These are phyloP conservation scores for Oryza meridionalis DNA, from an alignment of 176 grass and related monocot species.

Conservation along the genomic window DNA sequence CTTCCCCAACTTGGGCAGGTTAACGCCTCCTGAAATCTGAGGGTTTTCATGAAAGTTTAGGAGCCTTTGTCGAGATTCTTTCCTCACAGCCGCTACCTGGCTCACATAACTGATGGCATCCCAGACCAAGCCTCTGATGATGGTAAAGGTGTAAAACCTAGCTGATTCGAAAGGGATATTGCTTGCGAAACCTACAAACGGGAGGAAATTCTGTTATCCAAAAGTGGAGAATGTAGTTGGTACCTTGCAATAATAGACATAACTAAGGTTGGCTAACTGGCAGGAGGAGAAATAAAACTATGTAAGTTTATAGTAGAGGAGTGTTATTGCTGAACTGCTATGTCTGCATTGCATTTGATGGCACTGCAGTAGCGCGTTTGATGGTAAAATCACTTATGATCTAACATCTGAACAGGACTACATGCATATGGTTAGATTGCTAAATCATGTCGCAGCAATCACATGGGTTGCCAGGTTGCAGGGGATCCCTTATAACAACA, in stretches of 20 bases:
- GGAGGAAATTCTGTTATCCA: slow-evolving; percentile 28
- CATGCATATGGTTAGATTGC: neutral
- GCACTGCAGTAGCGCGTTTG: no score
- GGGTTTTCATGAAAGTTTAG: slow-evolving; percentile 47
- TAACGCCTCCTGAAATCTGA: slow-evolving; percentile 44
- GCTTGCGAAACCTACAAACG: slow-evolving; percentile 52
- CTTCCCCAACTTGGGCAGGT: slow-evolving; percentile 59
- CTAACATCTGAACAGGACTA: neutral
- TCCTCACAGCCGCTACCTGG: slow-evolving; percentile 48
- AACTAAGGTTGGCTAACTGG: neutral
- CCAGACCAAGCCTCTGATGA: slow-evolving; percentile 57
- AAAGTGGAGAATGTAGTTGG: slow-evolving; percentile 25
- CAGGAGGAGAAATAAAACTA: neutral
- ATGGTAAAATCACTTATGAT: neutral
- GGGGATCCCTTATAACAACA: slow-evolving; percentile 3
- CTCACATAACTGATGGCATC: slow-evolving; percentile 54
- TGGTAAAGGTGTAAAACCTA: slow-evolving; percentile 46
- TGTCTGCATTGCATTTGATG: neutral
- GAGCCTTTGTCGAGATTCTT: slow-evolving; percentile 54
- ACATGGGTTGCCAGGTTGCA: slow-evolving; percentile 3
- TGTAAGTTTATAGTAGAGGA: neutral
- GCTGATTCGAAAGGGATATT: slow-evolving; percentile 54
- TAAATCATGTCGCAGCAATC: slow-evolving; percentile 20
- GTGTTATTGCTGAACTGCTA: neutral
- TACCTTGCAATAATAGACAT: slow-evolving; percentile 11